These are phyloP conservation scores for Emiliania huxleyi DNA, from an alignment of 78 protist genomes.

Conservation along the genomic window DNA sequence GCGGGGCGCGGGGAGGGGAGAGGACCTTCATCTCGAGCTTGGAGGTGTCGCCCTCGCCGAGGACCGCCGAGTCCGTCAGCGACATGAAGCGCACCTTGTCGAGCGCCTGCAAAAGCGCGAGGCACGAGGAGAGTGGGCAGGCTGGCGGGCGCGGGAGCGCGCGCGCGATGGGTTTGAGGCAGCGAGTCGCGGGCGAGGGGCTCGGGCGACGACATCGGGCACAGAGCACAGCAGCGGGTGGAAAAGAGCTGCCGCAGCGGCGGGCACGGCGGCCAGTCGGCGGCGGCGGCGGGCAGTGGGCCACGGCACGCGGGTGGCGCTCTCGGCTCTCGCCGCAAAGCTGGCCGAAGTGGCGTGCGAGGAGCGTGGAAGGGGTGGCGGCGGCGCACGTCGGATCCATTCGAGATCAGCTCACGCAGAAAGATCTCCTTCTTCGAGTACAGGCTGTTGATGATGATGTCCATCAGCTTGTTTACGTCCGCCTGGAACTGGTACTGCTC, in stretches of 20 bases:
- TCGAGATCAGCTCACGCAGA: slow-evolving; percentile 98
- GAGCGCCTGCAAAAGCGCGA: slow-evolving; percentile 47
- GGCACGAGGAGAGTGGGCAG: too few relatives aligned
- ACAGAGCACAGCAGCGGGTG: too few relatives aligned
- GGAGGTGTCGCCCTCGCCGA: slow-evolving; percentile 82
- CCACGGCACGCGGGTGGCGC: too few relatives aligned
- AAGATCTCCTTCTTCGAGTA: slow-evolving; percentile 97
- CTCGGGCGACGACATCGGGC: too few relatives aligned
- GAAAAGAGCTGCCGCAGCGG: too few relatives aligned
- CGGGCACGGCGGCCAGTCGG: too few relatives aligned
- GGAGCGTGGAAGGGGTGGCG: not conserved
- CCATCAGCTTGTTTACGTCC: slow-evolving; percentile 89
- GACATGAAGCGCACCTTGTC: slow-evolving; percentile 91
- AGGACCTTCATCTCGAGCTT: slow-evolving; percentile 81
- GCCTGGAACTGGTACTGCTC: slow-evolving; percentile 88
- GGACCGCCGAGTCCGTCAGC: slow-evolving; percentile 74
- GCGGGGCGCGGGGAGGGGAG: not conserved
- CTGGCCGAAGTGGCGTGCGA: too few relatives aligned
- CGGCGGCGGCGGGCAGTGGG: too few relatives aligned
- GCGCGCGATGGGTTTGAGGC: not conserved
- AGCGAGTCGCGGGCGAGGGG: not conserved
- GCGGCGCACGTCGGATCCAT: slow-evolving; percentile 89
- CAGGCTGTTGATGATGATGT: slow-evolving; percentile 96
- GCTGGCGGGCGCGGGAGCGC: too few relatives aligned
- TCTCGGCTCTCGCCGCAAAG: too few relatives aligned